Base-by-base conservation (phyloP, 1,139 yeast genomes). In the Blastobotrys aristatus region DNA sequence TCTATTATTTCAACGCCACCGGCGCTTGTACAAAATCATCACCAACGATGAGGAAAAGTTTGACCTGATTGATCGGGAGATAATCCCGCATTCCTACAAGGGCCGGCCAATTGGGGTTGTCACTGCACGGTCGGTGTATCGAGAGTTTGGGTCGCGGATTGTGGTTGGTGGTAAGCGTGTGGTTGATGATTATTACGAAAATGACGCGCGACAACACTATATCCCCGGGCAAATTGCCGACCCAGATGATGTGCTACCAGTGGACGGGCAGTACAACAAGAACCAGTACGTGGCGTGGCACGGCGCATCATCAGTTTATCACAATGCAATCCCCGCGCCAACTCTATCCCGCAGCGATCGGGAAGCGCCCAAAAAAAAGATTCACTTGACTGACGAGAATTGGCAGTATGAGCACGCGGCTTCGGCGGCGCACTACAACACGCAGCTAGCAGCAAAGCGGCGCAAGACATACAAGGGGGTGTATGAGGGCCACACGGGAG, bases 81-180 rank as follows among this genome's bases (percentile, higher is more conserved):
- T 88, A 41, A 79, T 92, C 56, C 97, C 98, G 1, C 85, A 83
- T 55, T 85, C 96, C 3, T 92, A 89, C 67, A 86, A 89, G 65
- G 95, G 95, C 38, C 76, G 98, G 55, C 79, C 90, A 0, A 92
- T 92, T 31, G 89, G 92, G 52, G 73, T 92, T 46, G 96, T 92
- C 2, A 82, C 97, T 2, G 97, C 98, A 0, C 77, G 95, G 50
- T 83, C 95, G 14, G 82, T 89, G 2, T 94, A 78, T 67, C 77
- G 90, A 55, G 98, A 90, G 65, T 92, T 94, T 69, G 99, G 99
- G 3, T 88, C 96, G 17, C 78, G 79, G 53, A 79, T 90, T 48
- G 73, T 92, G 42, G 76, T 79, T 21, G 85, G 88, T 48, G 98
- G 99, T 35, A 78, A 77, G 54, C 80, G 85, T 55, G 84, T 87